These are phyloP conservation scores for Gossypium schwendimanii DNA, from an alignment of 441 rosid species.

Conservation along the genomic window DNA sequence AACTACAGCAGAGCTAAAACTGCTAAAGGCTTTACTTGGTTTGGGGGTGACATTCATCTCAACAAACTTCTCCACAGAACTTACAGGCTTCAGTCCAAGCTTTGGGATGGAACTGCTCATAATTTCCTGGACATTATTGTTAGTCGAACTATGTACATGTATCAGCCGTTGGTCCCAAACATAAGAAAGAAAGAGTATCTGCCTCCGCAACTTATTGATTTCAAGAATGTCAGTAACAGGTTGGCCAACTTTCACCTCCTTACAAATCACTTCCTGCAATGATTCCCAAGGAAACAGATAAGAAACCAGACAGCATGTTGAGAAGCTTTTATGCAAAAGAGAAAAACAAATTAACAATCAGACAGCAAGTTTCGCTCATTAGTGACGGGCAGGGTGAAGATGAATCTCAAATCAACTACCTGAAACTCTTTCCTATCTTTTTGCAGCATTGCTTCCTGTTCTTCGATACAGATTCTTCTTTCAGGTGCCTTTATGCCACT, in stretches of 20 bases:
- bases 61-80: slow-evolving; percentile 31
- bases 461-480: slow-evolving; percentile 29
- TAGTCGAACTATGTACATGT: slow-evolving; percentile 31
- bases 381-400: neutral
- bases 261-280: slow-evolving; percentile 30
- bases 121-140: slow-evolving; percentile 28
- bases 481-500: slow-evolving; percentile 26
- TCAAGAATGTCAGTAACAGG: slow-evolving; percentile 57
- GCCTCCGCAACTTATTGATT: slow-evolving; percentile 53
- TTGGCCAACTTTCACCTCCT: slow-evolving; percentile 33
- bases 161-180: slow-evolving; percentile 64
- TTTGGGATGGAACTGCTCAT: slow-evolving; percentile 32
- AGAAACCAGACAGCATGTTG: neutral
- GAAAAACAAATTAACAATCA: neutral
- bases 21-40: slow-evolving; percentile 29
- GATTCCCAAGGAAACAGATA: slow-evolving; percentile 39
- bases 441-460: slow-evolving; percentile 47
- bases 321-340: neutral
- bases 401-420: slow-evolving; percentile 33
- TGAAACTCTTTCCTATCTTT: slow-evolving; percentile 51
- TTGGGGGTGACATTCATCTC: slow-evolving; percentile 27
- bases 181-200: slow-evolving; percentile 49
- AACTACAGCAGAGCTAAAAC: slow-evolving; percentile 27
- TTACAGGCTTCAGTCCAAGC: slow-evolving; percentile 31
- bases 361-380: slow-evolving; percentile 3